Percentiles rank a stretch among this genome's conserved stretches.
These are phyloP conservation scores for Melanogaster broomeanus DNA, from an alignment of 768 basidiomycete genomes.

Conservation along the genomic window DNA sequence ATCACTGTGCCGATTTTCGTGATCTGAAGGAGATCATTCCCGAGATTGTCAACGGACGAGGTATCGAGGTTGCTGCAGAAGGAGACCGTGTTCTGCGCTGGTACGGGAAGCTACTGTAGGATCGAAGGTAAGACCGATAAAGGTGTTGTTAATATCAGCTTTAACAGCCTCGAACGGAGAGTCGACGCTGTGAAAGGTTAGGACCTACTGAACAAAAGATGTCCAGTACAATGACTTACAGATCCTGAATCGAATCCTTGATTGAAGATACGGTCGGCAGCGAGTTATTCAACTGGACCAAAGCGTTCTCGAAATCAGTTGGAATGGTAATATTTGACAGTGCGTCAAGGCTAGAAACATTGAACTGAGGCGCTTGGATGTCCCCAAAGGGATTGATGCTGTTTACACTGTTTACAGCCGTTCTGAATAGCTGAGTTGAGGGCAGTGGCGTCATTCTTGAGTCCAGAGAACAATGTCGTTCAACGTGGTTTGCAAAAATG, in stretches of 20 bases:
- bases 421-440: conserved; percentile 70
- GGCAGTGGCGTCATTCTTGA: conserved; percentile 67
- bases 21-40: conserved; percentile 73
- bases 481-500: conserved; percentile 62
- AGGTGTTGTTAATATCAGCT: conserved; percentile 86
- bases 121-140: conserved; percentile 71
- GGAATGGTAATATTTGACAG: conserved; percentile 84
- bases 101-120: conserved; percentile 75
- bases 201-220: neutral
- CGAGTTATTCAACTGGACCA: conserved; percentile 77
- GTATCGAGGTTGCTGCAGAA: conserved; percentile 84
- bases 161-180: conserved; percentile 89
- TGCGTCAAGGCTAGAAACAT: conserved; percentile 69
- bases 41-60: conserved; percentile 84
- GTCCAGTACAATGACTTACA: conserved; percentile 56
- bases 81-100: conserved; percentile 61
- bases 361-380: conserved; percentile 70
- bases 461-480: conserved; percentile 61
- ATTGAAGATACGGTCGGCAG: conserved; percentile 79
- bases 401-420: conserved; percentile 70
- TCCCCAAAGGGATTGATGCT: conserved; percentile 72
- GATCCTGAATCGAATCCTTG: conserved; percentile 60
- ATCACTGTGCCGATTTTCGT: conserved; percentile 80
- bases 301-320: conserved; percentile 66
- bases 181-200: conserved; percentile 54